These are phyloP conservation scores for Populus ilicifolia DNA, from an alignment of 345 rosid species.

Conservation along the genomic window DNA sequence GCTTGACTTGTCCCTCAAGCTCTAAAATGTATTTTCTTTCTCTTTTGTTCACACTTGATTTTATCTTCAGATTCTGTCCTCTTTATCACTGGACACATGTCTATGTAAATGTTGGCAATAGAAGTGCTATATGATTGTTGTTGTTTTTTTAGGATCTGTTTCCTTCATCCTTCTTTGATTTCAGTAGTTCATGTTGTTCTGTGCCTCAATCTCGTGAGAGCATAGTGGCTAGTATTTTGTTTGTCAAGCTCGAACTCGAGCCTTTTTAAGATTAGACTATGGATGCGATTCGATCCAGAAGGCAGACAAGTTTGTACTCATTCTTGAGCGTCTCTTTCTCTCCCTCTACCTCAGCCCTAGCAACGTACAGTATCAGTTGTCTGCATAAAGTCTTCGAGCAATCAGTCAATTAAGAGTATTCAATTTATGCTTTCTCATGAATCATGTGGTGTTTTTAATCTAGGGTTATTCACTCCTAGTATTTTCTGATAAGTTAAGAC, in stretches of 20 bases:
- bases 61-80: slow-evolving; percentile 15
- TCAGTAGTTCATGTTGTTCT: neutral
- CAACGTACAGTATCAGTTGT: neutral
- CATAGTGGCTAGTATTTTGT: neutral
- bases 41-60: neutral
- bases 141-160: neutral
- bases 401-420: neutral
- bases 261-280: no score
- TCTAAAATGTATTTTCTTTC: slow-evolving; percentile 25
- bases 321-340: neutral
- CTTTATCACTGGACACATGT: slow-evolving; percentile 16
- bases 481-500: neutral
- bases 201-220: neutral
- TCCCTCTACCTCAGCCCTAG: neutral
- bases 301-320: neutral
- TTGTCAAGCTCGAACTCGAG: neutral
- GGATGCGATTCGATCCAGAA: neutral
- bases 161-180: neutral
- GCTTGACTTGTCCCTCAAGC: slow-evolving; percentile 71
- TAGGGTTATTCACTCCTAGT: neutral
- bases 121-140: neutral
- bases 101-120: slow-evolving; percentile 20
- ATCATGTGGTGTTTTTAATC: neutral
- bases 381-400: neutral
- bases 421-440: neutral